A percentile compares a stretch with the other conserved stretches of the same genome.
Evolutionary conservation across 2,329 filamentous ascomycete genomes (phyloP).

Genomic region (Venturia effusa): DNA sequence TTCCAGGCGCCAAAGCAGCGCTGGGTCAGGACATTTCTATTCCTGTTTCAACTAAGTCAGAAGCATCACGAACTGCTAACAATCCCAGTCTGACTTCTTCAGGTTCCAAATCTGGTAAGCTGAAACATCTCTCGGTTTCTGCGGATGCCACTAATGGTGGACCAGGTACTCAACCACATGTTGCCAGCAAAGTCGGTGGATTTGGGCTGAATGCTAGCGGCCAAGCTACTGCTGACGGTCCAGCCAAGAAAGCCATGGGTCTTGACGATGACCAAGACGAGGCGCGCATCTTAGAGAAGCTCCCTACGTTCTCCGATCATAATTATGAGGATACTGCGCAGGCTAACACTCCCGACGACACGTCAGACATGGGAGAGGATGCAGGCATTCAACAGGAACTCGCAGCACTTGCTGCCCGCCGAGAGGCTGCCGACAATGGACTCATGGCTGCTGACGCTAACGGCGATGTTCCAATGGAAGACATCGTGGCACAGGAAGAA

Average conservation of each 20-base stretch:
- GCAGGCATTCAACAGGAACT: slow-evolving; percentile 47
- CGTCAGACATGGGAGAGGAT: slow-evolving; percentile 58
- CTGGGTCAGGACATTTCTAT: slow-evolving; percentile 46
- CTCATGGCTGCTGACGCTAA: slow-evolving; percentile 22
- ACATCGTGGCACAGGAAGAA: slow-evolving; percentile 27
- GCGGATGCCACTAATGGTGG: neutral
- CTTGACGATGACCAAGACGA: slow-evolving; percentile 83
- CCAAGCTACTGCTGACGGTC: slow-evolving; percentile 51
- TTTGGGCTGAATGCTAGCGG: slow-evolving; percentile 64
- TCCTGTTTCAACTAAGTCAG: slow-evolving; percentile 21
- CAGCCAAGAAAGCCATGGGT: slow-evolving; percentile 64
- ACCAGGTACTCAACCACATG: slow-evolving; percentile 19
- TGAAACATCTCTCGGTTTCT: neutral
- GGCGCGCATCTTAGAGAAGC: slow-evolving; percentile 79
- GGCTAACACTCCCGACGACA: slow-evolving; percentile 46
- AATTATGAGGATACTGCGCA: slow-evolving; percentile 35
- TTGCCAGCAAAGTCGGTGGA: slow-evolving; percentile 63
- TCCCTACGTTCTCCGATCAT: slow-evolving; percentile 63
- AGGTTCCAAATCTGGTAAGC: slow-evolving; percentile 2
- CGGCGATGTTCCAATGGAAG: slow-evolving; percentile 15
- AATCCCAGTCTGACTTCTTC: slow-evolving; percentile 32
- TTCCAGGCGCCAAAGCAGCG: slow-evolving; percentile 18
- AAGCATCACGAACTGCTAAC: slow-evolving; percentile 22
- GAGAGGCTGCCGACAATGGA: slow-evolving; percentile 22
- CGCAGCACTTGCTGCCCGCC: slow-evolving; percentile 4